These are phyloP conservation scores for Fagopyrum tataricum DNA, from an alignment of 148 eudicot genomes.

Conservation along the genomic window DNA sequence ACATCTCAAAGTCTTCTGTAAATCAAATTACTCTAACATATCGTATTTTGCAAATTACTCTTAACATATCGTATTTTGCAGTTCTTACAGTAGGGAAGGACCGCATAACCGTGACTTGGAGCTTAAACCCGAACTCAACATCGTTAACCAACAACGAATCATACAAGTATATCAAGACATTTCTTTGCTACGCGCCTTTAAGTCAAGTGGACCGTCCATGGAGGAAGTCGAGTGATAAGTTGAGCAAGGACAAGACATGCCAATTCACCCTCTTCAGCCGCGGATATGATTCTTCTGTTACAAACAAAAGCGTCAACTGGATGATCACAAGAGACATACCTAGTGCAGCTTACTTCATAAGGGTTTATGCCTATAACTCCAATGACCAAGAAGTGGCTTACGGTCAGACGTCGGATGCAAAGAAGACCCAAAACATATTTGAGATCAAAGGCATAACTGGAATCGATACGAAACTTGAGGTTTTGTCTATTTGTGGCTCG, in stretches of 20 bases:
- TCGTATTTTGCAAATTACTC: no score
- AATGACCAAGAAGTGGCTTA: not conserved
- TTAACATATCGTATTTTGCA: no score
- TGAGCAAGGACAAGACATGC: constrained; percentile 11
- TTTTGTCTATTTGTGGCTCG: constrained; percentile 7
- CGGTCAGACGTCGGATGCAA: not conserved
- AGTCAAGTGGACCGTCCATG: constrained; percentile 15
- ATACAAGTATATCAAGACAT: not conserved
- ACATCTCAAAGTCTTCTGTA: no score
- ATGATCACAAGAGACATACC: not conserved
- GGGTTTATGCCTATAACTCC: not conserved
- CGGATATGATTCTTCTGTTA: not conserved
- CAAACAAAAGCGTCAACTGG: not conserved
- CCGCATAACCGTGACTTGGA: not conserved
- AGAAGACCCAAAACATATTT: constrained; percentile 9
- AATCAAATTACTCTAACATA: no score
- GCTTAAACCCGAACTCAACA: not conserved
- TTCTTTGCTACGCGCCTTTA: constrained; percentile 3
- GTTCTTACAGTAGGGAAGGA: constrained; percentile 5
- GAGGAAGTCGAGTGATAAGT: not conserved
- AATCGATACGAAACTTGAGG: not conserved
- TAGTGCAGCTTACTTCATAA: not conserved
- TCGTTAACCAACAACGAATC: not conserved
- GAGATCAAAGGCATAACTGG: constrained; percentile 12
- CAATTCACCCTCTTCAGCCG: not conserved